Evolutionary conservation across 768 basidiomycete genomes (phyloP).

Genomic region (Hypsizygus marmoreus): DNA sequence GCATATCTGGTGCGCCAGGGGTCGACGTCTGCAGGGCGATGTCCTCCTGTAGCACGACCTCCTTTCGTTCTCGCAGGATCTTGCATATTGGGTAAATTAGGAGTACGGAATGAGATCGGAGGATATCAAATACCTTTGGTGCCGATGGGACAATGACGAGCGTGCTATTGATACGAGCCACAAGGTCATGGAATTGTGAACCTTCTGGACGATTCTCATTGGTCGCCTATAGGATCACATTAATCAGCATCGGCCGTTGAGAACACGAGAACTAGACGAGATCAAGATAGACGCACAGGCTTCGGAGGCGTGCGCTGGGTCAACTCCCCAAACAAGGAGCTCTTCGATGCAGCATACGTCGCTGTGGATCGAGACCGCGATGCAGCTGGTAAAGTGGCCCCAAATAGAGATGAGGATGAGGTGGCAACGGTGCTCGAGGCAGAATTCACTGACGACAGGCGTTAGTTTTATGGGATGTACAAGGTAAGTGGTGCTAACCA

Average conservation of each 20-base stretch:
- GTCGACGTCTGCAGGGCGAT: conserved; percentile 13
- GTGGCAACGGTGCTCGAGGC: conserved; percentile 7
- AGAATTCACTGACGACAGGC: too few species aligned
- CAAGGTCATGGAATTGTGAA: conserved; percentile 51
- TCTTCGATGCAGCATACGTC: conserved; percentile 34
- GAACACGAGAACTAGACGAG: background rate
- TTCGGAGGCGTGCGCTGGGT: conserved; percentile 14
- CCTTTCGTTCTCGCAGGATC: conserved; percentile 4
- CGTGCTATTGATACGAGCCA: conserved; percentile 67
- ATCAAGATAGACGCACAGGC: conserved; percentile 6
- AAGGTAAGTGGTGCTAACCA: too few species aligned
- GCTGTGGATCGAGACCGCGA: conserved; percentile 14
- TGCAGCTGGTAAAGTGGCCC: conserved; percentile 17
- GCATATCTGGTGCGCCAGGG: conserved; percentile 40
- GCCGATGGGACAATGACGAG: conserved; percentile 60
- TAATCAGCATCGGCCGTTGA: background rate
- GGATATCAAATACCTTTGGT: conserved; percentile 37
- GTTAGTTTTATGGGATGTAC: too few species aligned
- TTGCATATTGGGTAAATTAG: background rate
- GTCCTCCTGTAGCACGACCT: conserved; percentile 12
- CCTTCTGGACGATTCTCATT: conserved; percentile 9
- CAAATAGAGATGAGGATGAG: conserved; percentile 33
- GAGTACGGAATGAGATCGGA: background rate
- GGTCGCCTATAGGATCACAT: background rate
- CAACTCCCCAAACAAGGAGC: conserved; percentile 49